Evolutionary conservation across 805 yeast genomes (phyloP).

Genomic region (Zygoascus ofunaensis): DNA sequence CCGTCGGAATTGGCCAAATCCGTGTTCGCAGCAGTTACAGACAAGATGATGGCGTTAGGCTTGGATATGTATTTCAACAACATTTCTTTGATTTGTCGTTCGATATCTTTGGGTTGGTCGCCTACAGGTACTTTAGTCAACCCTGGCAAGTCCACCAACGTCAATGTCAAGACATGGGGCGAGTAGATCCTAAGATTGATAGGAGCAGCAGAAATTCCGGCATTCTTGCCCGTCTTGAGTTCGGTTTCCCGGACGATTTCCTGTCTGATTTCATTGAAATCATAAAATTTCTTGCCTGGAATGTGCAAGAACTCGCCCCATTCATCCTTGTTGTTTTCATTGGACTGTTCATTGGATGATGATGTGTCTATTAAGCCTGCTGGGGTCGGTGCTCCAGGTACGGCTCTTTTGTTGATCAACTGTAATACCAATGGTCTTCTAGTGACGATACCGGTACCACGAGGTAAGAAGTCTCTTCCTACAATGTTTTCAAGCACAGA

Average conservation of each 20-base stretch:
- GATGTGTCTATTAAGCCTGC: not conserved
- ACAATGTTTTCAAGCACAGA: slow-evolving; percentile 86
- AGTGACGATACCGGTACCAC: slow-evolving; percentile 90
- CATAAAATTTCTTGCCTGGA: slow-evolving; percentile 79
- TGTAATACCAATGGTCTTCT: slow-evolving; percentile 81
- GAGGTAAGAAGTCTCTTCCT: slow-evolving; percentile 82
- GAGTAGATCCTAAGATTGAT: slow-evolving; percentile 88
- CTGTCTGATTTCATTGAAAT: slow-evolving; percentile 78
- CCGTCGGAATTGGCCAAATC: slow-evolving; percentile 98
- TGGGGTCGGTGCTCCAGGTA: not conserved
- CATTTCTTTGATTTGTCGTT: slow-evolving; percentile 87
- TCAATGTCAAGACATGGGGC: slow-evolving; percentile 87
- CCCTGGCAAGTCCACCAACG: slow-evolving; percentile 95
- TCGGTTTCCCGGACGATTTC: slow-evolving; percentile 92
- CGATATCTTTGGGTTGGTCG: slow-evolving; percentile 97
- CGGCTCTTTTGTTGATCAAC: slow-evolving; percentile 43
- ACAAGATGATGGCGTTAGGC: slow-evolving; percentile 89
- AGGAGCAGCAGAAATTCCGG: slow-evolving; percentile 86
- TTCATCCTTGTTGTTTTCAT: slow-evolving; percentile 39
- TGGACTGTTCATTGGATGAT: not conserved
- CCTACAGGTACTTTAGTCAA: slow-evolving; percentile 98
- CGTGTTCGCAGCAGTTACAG: slow-evolving; percentile 93
- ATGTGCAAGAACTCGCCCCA: slow-evolving; percentile 97
- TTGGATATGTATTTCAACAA: slow-evolving; percentile 85
- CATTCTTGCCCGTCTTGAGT: slow-evolving; percentile 58